Percentiles rank a stretch among this genome's conserved stretches.
phyloP scores from a whole-genome alignment of 2,329 filamentous ascomycete species.

The Claviceps digitariae region DNA sequence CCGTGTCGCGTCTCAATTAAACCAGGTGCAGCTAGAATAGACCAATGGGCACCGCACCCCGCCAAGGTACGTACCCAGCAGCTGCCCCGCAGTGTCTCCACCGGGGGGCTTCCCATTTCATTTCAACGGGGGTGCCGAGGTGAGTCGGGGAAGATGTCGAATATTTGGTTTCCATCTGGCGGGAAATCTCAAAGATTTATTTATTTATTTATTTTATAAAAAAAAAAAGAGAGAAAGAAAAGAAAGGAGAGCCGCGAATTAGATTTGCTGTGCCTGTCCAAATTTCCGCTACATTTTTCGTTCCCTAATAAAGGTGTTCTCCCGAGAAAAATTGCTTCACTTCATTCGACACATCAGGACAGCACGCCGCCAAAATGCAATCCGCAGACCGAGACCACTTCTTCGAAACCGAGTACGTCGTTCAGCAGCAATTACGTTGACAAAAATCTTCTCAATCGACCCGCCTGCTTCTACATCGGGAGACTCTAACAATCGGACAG shows the following conservation, averaged over 20 bases:
- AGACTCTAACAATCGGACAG: conserved; percentile 17
- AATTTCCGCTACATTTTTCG: not conserved
- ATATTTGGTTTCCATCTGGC: no score
- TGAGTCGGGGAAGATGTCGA: not conserved
- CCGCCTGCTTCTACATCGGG: not conserved
- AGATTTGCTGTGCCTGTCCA: not conserved
- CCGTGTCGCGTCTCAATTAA: conserved; percentile 20
- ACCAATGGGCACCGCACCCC: not conserved
- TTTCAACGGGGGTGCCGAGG: not conserved
- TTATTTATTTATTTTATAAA: no score
- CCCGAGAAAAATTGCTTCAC: not conserved
- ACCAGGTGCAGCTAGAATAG: not conserved
- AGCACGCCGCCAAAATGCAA: conserved; percentile 38
- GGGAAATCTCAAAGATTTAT: not conserved
- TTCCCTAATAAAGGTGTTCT: no score
- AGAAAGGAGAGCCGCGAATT: not conserved
- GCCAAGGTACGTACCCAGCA: conserved; percentile 1
- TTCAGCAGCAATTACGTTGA: not conserved
- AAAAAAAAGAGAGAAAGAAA: not conserved
- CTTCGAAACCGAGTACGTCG: conserved; percentile 79
- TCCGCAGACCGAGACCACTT: conserved; percentile 68
- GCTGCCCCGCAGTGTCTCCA: conserved; percentile 2
- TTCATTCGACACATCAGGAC: not conserved
- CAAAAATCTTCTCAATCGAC: not conserved
- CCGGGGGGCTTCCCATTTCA: not conserved